Evolutionary conservation across 2,329 filamentous ascomycete genomes (phyloP).

Genomic region (Ceratocystis huliohia): DNA sequence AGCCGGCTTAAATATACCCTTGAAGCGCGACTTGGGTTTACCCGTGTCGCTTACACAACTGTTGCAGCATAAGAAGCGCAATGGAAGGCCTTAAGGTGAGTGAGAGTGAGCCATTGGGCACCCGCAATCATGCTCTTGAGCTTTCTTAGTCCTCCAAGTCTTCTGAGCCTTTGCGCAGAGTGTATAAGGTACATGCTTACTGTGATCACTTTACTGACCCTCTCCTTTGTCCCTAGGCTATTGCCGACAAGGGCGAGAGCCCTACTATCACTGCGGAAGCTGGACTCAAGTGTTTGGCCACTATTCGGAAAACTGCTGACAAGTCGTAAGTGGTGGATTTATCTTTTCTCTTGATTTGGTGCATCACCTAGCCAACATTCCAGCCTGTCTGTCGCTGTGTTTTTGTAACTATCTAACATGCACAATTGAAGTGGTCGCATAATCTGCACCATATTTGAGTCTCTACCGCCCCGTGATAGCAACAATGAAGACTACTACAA

Average conservation of each 20-base stretch:
- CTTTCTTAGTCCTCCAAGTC: neutral
- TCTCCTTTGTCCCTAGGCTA: conserved; percentile 30
- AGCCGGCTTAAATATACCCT: conserved; percentile 3
- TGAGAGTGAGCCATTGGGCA: neutral
- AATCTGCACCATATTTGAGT: conserved; percentile 64
- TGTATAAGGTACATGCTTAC: neutral
- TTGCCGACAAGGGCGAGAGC: conserved; percentile 42
- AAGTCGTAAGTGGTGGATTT: conserved; percentile 51
- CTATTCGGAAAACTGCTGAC: conserved; percentile 63
- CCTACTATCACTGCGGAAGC: conserved; percentile 55
- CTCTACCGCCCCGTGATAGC: conserved; percentile 49
- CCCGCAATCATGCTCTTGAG: neutral
- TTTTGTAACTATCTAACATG: conserved; percentile 22
- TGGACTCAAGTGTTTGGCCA: conserved; percentile 61
- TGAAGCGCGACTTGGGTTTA: conserved; percentile 1
- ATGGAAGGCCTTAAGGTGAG: conserved; percentile 19
- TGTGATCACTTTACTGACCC: conserved; percentile 28
- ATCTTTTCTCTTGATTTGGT: neutral
- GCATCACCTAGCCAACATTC: neutral
- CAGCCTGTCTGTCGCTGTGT: neutral
- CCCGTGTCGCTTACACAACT: conserved; percentile 9
- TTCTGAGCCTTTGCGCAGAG: neutral
- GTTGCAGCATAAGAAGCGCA: conserved; percentile 16
- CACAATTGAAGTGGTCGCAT: conserved; percentile 48
- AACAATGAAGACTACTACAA: conserved; percentile 62